Evolutionary conservation across 164 flowering plant genomes (phyloP), one percentile per base, ranked within the genome.

Genomic region (Chimonanthus praecox): DNA sequence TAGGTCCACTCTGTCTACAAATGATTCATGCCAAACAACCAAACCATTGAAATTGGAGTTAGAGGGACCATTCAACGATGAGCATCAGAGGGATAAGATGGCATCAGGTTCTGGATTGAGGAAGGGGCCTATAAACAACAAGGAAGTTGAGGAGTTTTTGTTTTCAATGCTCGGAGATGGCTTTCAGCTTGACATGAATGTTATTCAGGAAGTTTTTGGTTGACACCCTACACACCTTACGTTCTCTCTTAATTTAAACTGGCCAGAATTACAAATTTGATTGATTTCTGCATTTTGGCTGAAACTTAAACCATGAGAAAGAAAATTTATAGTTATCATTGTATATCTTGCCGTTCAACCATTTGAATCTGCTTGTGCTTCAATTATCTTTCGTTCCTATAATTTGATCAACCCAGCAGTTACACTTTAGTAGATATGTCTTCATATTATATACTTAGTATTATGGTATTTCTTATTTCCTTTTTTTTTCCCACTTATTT

Each of bases 161-260:
- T 83, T 79, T 80, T 78, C 82, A 74, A 80, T 90, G 88, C 87
- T 88, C 72, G 92, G 88, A 45, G 78, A 77, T 62, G 92, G 90
- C 2, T 90, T 84, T 71, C 83, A 83, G 79, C 83, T 90, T 63
- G 83, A 77, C 16, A 83, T 71, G 75, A 78, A 78, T 68, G 74
- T 78, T 67, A 84, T 88, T 63, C 82, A 58, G 46, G 83, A 87
- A 64, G 87, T 88, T 73, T 84, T 89, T 79, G 88, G 94, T 89
- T 78, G 75, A 64, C 16, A 48, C 44, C 8, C n/a, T 67, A n/a
- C 3, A 67, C 63, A 33, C 6, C 70, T 33, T 33, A 33, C 1
- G 2, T 33, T 33, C 33, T 33, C 60, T 54, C 60, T 54, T 54
- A 8, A 54, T 54, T 54, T 54, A 15, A 54, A 15, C 60, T 7